Conservation (phyloP, 192 early-diverging fungal species). For the Podila horticola region DNA sequence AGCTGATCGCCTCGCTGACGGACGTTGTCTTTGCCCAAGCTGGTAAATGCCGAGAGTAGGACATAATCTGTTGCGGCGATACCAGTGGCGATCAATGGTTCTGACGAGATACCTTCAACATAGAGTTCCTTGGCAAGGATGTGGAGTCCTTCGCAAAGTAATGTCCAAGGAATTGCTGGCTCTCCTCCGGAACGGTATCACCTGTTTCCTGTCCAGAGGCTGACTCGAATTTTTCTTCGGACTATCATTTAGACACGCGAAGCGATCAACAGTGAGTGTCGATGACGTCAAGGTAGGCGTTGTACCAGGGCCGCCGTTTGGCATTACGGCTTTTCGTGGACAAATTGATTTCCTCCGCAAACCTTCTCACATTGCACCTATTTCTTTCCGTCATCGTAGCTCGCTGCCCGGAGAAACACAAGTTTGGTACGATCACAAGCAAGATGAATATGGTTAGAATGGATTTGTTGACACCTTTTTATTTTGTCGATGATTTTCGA, state of each 20-base stretch:
- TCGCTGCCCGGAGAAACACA: slow-evolving; percentile 52
- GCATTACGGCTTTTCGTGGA: background rate
- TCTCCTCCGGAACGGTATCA: no score
- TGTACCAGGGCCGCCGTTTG: background rate
- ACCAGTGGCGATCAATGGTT: background rate
- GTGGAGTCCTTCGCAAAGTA: slow-evolving; percentile 55
- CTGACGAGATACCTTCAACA: no score
- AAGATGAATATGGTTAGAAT: background rate
- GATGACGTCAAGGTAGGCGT: slow-evolving; percentile 56
- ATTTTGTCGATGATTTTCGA: background rate
- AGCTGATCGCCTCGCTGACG: slow-evolving; percentile 54
- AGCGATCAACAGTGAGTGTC: slow-evolving; percentile 47
- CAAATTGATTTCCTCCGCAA: background rate
- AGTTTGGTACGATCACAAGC: slow-evolving; percentile 43
- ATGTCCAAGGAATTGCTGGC: background rate
- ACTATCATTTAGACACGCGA: slow-evolving; percentile 45
- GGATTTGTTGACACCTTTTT: background rate
- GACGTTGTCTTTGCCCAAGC: slow-evolving; percentile 52
- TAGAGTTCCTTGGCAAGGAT: slow-evolving; percentile 53
- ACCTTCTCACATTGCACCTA: background rate
- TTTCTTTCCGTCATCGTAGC: slow-evolving; percentile 13
- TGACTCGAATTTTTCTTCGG: background rate
- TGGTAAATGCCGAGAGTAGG: slow-evolving; percentile 16
- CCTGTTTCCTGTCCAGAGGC: background rate
- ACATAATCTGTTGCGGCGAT: background rate